Percentiles rank a stretch among this genome's conserved stretches.
Evolutionary conservation across 139 green algal genomes (phyloP).

Genomic region (Penium margaritaceum): DNA sequence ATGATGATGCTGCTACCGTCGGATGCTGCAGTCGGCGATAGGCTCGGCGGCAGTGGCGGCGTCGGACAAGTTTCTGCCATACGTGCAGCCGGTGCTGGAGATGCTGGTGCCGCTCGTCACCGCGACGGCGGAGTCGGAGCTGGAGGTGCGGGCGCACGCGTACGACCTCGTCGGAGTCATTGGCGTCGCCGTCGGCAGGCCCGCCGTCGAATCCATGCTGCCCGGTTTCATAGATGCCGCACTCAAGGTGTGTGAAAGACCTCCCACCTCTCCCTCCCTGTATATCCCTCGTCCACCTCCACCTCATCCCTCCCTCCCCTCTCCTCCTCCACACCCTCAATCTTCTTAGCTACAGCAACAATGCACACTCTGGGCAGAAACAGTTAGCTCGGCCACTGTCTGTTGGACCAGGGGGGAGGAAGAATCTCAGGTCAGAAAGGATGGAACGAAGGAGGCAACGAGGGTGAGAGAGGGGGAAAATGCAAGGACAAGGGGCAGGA

Average conservation of each 20-base stretch:
- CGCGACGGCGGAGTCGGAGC: slow-evolving; percentile 33
- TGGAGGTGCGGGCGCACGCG: slow-evolving; percentile 58
- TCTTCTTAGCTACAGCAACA: too few species aligned
- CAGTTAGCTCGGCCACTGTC: too few species aligned
- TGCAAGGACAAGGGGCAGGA: too few species aligned
- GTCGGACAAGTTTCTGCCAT: slow-evolving; percentile 53
- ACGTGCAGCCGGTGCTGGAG: slow-evolving; percentile 43
- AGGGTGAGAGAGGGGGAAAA: too few species aligned
- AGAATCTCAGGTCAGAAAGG: too few species aligned
- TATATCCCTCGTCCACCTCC: too few species aligned
- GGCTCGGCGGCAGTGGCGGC: slow-evolving; percentile 61
- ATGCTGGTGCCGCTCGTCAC: slow-evolving; percentile 61
- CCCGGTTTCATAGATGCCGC: slow-evolving; percentile 47
- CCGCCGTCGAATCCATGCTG: slow-evolving; percentile 31
- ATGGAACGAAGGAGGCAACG: too few species aligned
- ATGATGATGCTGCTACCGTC: background rate
- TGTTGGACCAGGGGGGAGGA: too few species aligned
- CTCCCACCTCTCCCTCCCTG: too few species aligned
- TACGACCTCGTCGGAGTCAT: slow-evolving; percentile 64
- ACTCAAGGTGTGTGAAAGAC: slow-evolving; percentile 42
- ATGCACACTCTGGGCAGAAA: too few species aligned
- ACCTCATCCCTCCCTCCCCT: too few species aligned
- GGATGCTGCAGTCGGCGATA: slow-evolving; percentile 47
- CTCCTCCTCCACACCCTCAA: too few species aligned
- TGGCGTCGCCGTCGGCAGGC: slow-evolving; percentile 43